These are phyloP conservation scores for Pyrenopolyporus hunteri DNA, from an alignment of 495 filamentous ascomycete genomes.

Conservation along the genomic window DNA sequence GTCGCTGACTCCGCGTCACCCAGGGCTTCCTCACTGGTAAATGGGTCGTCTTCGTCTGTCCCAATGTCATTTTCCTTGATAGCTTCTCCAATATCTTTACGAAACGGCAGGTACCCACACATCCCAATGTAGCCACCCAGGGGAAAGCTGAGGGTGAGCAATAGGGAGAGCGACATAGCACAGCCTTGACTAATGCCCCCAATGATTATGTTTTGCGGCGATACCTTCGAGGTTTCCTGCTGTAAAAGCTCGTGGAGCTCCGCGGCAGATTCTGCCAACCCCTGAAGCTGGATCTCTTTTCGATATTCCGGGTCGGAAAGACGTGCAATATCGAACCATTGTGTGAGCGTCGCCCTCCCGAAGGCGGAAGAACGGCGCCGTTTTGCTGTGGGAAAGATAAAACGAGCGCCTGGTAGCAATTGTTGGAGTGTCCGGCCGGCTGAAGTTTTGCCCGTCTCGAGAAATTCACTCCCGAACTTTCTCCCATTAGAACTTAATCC, in stretches of 20 bases:
- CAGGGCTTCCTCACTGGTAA: constrained; percentile 4
- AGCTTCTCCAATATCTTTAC: constrained; percentile 36
- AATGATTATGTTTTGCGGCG: constrained; percentile 48
- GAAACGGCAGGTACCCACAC: constrained; percentile 62
- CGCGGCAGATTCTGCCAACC: constrained; percentile 9
- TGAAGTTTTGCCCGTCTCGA: constrained; percentile 40
- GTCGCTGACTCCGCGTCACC: background rate
- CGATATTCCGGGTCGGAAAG: constrained; percentile 48
- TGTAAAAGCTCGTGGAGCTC: constrained; percentile 15
- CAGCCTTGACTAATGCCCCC: constrained; percentile 63
- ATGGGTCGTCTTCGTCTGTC: constrained; percentile 5
- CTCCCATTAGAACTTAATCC: constrained; percentile 57
- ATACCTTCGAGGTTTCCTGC: constrained; percentile 46
- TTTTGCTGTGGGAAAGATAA: constrained; percentile 42
- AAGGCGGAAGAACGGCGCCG: constrained; percentile 1
- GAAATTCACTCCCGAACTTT: constrained; percentile 58
- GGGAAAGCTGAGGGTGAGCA: constrained; percentile 47
- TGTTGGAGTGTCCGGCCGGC: constrained; percentile 25
- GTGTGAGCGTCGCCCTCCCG: constrained; percentile 37
- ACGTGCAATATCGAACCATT: constrained; percentile 61
- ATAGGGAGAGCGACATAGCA: constrained; percentile 54
- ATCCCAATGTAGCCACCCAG: constrained; percentile 59
- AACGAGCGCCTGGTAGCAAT: constrained; percentile 34
- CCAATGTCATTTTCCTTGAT: background rate
- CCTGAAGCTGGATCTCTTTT: constrained; percentile 51